These are phyloP conservation scores for Colletotrichum lindemuthianum DNA, from an alignment of 2,329 filamentous ascomycete species.

Conservation along the genomic window DNA sequence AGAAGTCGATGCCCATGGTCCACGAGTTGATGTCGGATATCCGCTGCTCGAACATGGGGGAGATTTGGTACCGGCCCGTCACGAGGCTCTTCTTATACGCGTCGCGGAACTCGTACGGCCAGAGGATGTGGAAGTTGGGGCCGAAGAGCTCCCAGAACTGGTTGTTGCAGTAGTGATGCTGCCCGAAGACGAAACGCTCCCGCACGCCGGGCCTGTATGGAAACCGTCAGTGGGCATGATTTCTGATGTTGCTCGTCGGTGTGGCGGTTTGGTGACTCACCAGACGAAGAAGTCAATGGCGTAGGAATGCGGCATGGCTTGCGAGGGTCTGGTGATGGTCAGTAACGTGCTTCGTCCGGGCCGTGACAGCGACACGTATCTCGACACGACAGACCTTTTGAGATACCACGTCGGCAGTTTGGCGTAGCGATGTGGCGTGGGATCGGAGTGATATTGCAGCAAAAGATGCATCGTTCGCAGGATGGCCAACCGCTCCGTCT, in stretches of 20 bases:
- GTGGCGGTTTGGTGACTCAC: slow-evolving; percentile 28
- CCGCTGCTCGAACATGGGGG: slow-evolving; percentile 40
- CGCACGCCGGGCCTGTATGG: slow-evolving; percentile 41
- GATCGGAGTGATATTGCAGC: slow-evolving; percentile 42
- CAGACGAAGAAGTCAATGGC: slow-evolving; percentile 46
- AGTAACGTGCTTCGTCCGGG: not conserved
- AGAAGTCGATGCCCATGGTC: slow-evolving; percentile 43
- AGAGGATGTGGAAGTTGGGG: slow-evolving; percentile 39
- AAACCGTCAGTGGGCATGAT: not conserved
- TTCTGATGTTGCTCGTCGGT: too few species aligned
- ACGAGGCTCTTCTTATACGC: slow-evolving; percentile 40
- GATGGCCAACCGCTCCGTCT: slow-evolving; percentile 40
- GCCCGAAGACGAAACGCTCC: slow-evolving; percentile 43
- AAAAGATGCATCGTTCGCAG: slow-evolving; percentile 41
- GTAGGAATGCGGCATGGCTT: slow-evolving; percentile 42
- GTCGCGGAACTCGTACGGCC: slow-evolving; percentile 41
- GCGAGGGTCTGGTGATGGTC: slow-evolving; percentile 40
- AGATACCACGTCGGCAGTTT: slow-evolving; percentile 42
- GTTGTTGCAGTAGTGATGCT: slow-evolving; percentile 45
- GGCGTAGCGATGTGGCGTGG: slow-evolving; percentile 35
- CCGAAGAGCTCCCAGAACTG: slow-evolving; percentile 42
- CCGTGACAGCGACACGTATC: not conserved
- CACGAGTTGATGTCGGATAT: slow-evolving; percentile 43
- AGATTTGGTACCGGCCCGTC: slow-evolving; percentile 40
- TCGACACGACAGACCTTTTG: slow-evolving; percentile 37